Evolutionary conservation across 2,329 filamentous ascomycete genomes (phyloP).

Genomic region (Penicillium vulpinum): DNA sequence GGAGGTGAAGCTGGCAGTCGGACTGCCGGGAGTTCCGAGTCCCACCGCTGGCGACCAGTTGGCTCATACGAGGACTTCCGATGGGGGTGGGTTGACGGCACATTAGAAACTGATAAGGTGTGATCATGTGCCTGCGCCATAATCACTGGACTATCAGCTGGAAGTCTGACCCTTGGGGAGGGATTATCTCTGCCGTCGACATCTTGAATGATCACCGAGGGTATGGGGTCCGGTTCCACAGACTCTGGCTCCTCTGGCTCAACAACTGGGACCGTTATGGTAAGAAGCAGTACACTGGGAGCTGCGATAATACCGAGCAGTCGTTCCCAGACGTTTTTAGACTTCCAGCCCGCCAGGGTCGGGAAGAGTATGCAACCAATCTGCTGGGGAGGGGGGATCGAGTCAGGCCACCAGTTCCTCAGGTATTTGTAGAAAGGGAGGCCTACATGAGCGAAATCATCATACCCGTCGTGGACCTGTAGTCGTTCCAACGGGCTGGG

Average conservation of each 20-base stretch:
- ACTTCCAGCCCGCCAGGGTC: slow-evolving; percentile 76
- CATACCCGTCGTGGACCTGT: slow-evolving; percentile 32
- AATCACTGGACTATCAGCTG: slow-evolving; percentile 40
- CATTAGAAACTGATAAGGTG: slow-evolving; percentile 4
- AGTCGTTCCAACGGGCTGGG: slow-evolving; percentile 38
- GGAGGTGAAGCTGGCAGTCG: slow-evolving; percentile 19
- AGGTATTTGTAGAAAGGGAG: slow-evolving; percentile 46
- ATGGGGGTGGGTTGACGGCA: slow-evolving; percentile 10
- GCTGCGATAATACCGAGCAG: slow-evolving; percentile 77
- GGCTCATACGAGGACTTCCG: slow-evolving; percentile 21
- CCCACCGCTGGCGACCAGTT: slow-evolving; percentile 29
- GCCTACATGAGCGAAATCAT: slow-evolving; percentile 42
- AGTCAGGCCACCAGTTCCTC: slow-evolving; percentile 76
- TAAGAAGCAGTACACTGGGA: slow-evolving; percentile 87
- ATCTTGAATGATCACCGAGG: slow-evolving; percentile 26
- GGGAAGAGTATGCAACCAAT: slow-evolving; percentile 79
- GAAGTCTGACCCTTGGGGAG: slow-evolving; percentile 33
- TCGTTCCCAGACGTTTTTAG: slow-evolving; percentile 83
- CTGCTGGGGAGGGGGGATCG: slow-evolving; percentile 67
- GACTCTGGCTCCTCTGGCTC: slow-evolving; percentile 63
- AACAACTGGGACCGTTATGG: slow-evolving; percentile 87
- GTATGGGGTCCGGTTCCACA: slow-evolving; percentile 41
- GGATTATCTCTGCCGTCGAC: slow-evolving; percentile 17
- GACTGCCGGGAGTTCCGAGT: slow-evolving; percentile 43
- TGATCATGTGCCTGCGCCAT: slow-evolving; percentile 20